phyloP scores from a whole-genome alignment of 2,329 filamentous ascomycete genomes.

The Fusarium incarnatum region DNA sequence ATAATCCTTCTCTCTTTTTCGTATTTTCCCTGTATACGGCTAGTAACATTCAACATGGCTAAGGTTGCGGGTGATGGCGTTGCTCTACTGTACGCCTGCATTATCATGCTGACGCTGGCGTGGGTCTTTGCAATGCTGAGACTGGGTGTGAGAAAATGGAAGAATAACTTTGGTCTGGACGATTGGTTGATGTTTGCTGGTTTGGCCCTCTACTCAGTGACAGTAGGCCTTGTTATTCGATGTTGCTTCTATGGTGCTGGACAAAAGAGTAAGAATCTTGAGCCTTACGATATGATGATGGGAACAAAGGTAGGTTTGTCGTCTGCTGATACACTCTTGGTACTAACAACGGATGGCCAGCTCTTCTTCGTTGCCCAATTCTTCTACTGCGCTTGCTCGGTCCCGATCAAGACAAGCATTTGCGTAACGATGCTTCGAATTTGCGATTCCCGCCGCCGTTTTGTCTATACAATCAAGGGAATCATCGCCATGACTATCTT shows the following conservation, averaged over 20 bases:
- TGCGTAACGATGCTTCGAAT: conserved; percentile 47
- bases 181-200: conserved; percentile 41
- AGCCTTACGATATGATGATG: conserved; percentile 7
- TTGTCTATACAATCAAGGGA: conserved; percentile 29
- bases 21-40: not conserved
- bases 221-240: conserved; percentile 29
- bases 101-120: conserved; percentile 30
- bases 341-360: not conserved
- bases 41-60: conserved; percentile 11
- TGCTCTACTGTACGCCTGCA: conserved; percentile 30
- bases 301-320: conserved; percentile 34
- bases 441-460: conserved; percentile 29
- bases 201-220: conserved; percentile 36
- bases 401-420: conserved; percentile 46
- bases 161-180: conserved; percentile 32
- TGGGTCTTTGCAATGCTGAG: conserved; percentile 22
- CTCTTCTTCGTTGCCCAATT: conserved; percentile 41
- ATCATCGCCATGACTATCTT: conserved; percentile 25
- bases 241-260: conserved; percentile 37
- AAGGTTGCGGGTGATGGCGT: conserved; percentile 29
- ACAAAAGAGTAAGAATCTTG: conserved; percentile 6
- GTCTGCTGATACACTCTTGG: too few species aligned
- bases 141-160: conserved; percentile 30
- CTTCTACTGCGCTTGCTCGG: conserved; percentile 36
- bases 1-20: not conserved